Evolutionary conservation across 805 yeast genomes (phyloP).

Genomic region (Debaryomyces hansenii): DNA sequence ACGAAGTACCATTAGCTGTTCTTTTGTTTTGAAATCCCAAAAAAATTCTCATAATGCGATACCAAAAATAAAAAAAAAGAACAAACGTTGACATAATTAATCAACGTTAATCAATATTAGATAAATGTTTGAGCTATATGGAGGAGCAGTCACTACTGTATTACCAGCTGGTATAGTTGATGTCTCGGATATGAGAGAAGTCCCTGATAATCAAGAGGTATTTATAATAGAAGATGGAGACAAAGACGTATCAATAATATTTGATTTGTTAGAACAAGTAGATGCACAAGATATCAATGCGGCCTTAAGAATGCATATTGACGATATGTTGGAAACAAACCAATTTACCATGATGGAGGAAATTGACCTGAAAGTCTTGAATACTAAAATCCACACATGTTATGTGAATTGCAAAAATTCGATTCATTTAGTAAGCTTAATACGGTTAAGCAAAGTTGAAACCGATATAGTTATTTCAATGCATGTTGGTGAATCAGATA

Average conservation of each 20-base stretch:
- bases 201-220: constrained; percentile 95
- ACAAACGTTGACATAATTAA: too few species aligned
- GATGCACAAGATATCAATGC: constrained; percentile 29
- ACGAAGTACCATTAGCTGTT: not conserved
- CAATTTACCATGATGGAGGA: constrained; percentile 7
- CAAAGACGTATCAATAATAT: constrained; percentile 56
- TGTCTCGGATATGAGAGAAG: constrained; percentile 74
- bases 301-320: constrained; percentile 54
- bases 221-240: constrained; percentile 50
- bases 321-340: constrained; percentile 46
- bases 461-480: constrained; percentile 65
- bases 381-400: not conserved
- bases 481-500: constrained; percentile 29
- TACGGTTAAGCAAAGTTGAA: constrained; percentile 48
- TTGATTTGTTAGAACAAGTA: constrained; percentile 62
- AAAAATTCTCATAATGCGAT: not conserved
- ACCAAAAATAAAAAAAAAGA: too few species aligned
- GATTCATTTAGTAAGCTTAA: constrained; percentile 54
- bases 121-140: constrained; percentile 48
- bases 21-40: not conserved
- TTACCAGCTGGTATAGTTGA: constrained; percentile 64
- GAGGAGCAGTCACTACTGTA: constrained; percentile 71
- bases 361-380: constrained; percentile 1
- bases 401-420: constrained; percentile 4
- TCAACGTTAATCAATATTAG: too few species aligned